phyloP scores from a whole-genome alignment of 495 filamentous ascomycete species.

The Astrocystis sublimbata region DNA sequence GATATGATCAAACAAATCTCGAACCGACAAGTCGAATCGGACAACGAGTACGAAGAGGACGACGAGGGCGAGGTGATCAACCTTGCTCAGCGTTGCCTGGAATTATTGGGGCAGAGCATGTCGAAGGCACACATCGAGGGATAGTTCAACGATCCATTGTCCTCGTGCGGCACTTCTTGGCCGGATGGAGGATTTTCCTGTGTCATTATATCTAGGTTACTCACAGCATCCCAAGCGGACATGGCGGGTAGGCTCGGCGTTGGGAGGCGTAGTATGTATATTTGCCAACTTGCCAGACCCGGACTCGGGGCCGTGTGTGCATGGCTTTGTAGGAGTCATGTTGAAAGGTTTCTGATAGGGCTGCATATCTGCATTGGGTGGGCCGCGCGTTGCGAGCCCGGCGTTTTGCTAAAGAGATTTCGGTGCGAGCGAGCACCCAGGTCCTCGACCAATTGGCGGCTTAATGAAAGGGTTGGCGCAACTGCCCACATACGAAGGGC shows the following conservation, averaged over 20 bases:
- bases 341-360: constrained; percentile 31
- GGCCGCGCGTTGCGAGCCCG: constrained; percentile 25
- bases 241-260: constrained; percentile 38
- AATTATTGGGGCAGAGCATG: constrained; percentile 69
- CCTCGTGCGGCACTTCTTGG: neutral
- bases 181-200: constrained; percentile 12
- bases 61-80: constrained; percentile 91
- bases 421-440: constrained; percentile 7
- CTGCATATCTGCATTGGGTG: constrained; percentile 38
- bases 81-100: constrained; percentile 84
- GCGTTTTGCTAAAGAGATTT: constrained; percentile 28
- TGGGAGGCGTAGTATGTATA: constrained; percentile 37
- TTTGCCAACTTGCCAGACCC: constrained; percentile 6
- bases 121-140: constrained; percentile 59
- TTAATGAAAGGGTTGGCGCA: constrained; percentile 18
- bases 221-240: constrained; percentile 42
- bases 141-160: constrained; percentile 28
- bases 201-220: constrained; percentile 36
- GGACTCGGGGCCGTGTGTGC: neutral
- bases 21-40: constrained; percentile 85
- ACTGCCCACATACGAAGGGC: constrained; percentile 11
- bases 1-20: constrained; percentile 88
- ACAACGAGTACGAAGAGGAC: constrained; percentile 83
- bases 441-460: constrained; percentile 10
- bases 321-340: constrained; percentile 22